Evolutionary conservation across 2,329 filamentous ascomycete genomes (phyloP).

Genomic region (Xylariaceae sp.): DNA sequence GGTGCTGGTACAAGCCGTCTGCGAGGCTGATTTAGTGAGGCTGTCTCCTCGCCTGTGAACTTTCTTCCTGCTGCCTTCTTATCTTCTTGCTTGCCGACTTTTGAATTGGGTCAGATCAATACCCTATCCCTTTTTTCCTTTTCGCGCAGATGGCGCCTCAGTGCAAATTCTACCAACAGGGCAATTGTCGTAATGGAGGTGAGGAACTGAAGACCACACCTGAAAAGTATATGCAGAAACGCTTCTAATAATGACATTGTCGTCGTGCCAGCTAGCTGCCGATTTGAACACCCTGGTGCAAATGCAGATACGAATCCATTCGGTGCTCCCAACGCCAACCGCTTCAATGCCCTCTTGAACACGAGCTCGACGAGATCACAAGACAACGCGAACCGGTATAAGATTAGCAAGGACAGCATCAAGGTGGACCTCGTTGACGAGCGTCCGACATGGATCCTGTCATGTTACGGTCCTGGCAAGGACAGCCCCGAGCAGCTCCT

Average conservation of each 20-base stretch:
- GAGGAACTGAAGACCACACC: constrained; percentile 36
- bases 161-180: constrained; percentile 70
- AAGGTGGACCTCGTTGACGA: constrained; percentile 72
- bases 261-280: constrained; percentile 52
- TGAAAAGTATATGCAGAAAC: background rate
- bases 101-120: background rate
- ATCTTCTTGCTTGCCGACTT: background rate
- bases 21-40: background rate
- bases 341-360: constrained; percentile 29
- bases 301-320: constrained; percentile 44
- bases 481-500: constrained; percentile 84
- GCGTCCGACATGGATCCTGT: constrained; percentile 83
- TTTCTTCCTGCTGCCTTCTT: constrained; percentile 2
- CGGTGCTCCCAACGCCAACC: constrained; percentile 28
- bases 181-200: constrained; percentile 70
- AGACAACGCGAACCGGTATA: constrained; percentile 48
- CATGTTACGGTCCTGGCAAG: constrained; percentile 79
- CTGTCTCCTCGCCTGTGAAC: no score
- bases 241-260: constrained; percentile 19
- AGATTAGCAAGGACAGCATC: constrained; percentile 64
- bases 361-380: constrained; percentile 26
- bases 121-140: no score
- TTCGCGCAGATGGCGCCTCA: constrained; percentile 46
- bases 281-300: constrained; percentile 59
- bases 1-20: background rate